Evolutionary conservation across 2,329 filamentous ascomycete genomes (phyloP), one percentile per base, ranked within the genome.

Genomic region (Penicillium sp.): DNA sequence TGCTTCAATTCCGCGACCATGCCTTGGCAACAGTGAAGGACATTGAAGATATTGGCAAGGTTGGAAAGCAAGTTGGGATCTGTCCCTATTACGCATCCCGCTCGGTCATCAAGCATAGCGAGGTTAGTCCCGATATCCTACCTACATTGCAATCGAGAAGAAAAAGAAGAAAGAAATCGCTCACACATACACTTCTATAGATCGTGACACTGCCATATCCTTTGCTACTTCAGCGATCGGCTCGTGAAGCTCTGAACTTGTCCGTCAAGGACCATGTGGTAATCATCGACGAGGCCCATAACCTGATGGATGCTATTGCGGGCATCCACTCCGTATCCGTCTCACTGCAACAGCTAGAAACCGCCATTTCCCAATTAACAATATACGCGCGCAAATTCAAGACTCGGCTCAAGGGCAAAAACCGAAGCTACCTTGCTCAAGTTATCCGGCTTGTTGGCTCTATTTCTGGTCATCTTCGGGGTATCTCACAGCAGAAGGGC

Each of bases 81-180:
- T 99, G 94, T 69, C 93, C 94, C 0, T 99, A 99, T 71, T 99
- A 99, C 73, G 92, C 93, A n/a, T 93, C 93, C 0, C 83, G 94
- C 45, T 83, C 89, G 2, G 89, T 90, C 0, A 87, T 96, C n/a
- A 86, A 87, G 16, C 84, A 88, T 9, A 89, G 91, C 36, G 92
- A 97, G 72, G 83, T 84, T 58, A 62, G 74, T 56, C 37, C 46
- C 18, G 16, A 39, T 33, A 31, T 31, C 24, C 3, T 16, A 8
- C 13, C 9, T 5, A n/a, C 8, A 42, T 33, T 45, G 19, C 14
- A 2, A 37, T 18, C 19, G 19, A 11, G 24, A 28, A 10, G 24
- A 28, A 28, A 28, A 10, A 28, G 10, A 23, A n/a, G 2, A 28
- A 23, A n/a, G 2, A n/a, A 8, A 39, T 33, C 21, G 37, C 37